Evolutionary conservation across 352 stramenopile genomes (phyloP).

Genomic region (Globisporangium takayamanum): DNA sequence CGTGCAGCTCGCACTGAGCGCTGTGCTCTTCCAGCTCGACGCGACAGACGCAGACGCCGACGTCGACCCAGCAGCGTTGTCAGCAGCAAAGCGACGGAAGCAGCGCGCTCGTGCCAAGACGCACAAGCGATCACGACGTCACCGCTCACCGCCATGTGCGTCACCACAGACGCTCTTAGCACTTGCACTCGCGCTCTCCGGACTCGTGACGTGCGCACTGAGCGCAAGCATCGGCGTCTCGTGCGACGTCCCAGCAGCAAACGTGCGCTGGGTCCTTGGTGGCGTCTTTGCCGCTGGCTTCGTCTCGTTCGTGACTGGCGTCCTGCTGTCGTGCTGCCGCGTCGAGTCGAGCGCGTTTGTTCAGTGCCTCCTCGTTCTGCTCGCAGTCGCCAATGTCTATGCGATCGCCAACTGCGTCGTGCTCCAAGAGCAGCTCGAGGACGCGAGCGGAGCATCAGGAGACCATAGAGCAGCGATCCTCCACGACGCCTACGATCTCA

Average conservation of each 20-base stretch:
- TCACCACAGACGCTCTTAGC: conserved; percentile 1
- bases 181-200: conserved; percentile 2
- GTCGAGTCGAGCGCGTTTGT: conserved; percentile 10
- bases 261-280: conserved; percentile 3
- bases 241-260: conserved; percentile 11
- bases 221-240: conserved; percentile 21
- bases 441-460: neutral
- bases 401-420: conserved; percentile 10
- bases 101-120: neutral
- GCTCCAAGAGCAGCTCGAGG: conserved; percentile 2
- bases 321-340: conserved; percentile 21
- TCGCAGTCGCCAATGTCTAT: conserved; percentile 23
- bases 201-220: conserved; percentile 12
- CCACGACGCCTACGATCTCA: conserved; percentile 12
- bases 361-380: conserved; percentile 24
- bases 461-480: conserved; percentile 1
- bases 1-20: conserved; percentile 7
- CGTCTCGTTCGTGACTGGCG: neutral
- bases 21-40: conserved; percentile 5
- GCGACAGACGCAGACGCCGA: neutral
- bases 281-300: conserved; percentile 4
- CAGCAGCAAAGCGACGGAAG: neutral
- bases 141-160: neutral
- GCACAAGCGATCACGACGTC: neutral
- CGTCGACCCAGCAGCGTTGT: neutral